Evolutionary conservation across 2,329 filamentous ascomycete species (phyloP).

Genomic region (Lasiodiplodia theobromae): DNA sequence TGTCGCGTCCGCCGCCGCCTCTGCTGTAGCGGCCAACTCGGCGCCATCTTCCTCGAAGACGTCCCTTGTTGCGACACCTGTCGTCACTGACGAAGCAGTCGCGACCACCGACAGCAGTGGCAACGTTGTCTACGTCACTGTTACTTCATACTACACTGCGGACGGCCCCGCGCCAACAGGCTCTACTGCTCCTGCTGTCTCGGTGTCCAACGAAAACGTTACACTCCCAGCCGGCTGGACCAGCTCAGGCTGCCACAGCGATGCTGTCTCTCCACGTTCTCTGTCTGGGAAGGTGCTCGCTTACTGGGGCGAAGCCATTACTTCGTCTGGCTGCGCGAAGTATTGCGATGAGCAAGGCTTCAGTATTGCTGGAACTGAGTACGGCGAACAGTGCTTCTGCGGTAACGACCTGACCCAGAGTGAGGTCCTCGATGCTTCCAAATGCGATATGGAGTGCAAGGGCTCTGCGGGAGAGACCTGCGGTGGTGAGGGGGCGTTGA

Average conservation of each 20-base stretch:
- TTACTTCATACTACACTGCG: conserved; percentile 25
- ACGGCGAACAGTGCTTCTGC: conserved; percentile 35
- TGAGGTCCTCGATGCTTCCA: conserved; percentile 7
- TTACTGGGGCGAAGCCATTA: conserved; percentile 23
- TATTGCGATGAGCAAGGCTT: conserved; percentile 43
- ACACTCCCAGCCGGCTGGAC: conserved; percentile 12
- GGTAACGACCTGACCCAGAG: conserved; percentile 32
- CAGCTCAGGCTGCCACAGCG: conserved; percentile 24
- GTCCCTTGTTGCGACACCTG: conserved; percentile 23
- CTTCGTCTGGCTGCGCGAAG: conserved; percentile 36
- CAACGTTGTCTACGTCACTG: conserved; percentile 15
- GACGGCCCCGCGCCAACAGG: conserved; percentile 13
- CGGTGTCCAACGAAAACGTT: conserved; percentile 6
- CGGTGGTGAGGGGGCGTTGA: conserved; percentile 15
- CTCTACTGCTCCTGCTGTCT: not conserved
- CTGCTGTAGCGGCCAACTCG: conserved; percentile 5
- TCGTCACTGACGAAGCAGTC: not conserved
- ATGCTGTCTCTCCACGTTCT: conserved; percentile 18
- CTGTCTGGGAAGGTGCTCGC: conserved; percentile 24
- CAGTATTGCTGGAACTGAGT: conserved; percentile 42
- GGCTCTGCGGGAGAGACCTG: conserved; percentile 22
- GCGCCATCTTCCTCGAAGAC: not conserved
- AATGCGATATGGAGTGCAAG: conserved; percentile 29
- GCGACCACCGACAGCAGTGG: conserved; percentile 5
- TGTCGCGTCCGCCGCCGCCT: conserved; percentile 25